Evolutionary conservation across 768 basidiomycete species (phyloP), one percentile per base, ranked within the genome.

Genomic region (Termitomyces eurrhizus): DNA sequence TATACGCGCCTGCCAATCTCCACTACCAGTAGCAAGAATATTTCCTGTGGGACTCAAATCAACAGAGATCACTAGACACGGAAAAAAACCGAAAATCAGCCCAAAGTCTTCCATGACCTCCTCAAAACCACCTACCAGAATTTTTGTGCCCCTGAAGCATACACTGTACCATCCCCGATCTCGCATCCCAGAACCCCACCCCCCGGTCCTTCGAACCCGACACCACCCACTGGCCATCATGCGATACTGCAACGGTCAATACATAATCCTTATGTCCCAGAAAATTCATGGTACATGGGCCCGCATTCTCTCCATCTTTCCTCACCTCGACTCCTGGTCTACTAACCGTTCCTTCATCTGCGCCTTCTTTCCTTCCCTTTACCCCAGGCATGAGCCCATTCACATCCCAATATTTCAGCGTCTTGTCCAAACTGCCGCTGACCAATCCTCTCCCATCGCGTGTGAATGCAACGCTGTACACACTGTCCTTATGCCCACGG

Each of bases 201-300:
- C 93, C 90, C 14, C 97, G 90, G 71, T 99, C 97, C 76, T 98
- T 98, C 4, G 82, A 83, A 1, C 97, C 96, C 12, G 93, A 95
- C 11, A 97, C 95, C 66, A 98, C 89, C 92, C 94, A 85, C 65
- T 92, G 86, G 4, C 92, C 93, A 73, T 98, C 95, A 64, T 93
- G 90, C 50, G 92, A 93, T 51, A 95, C 92, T 16, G 73, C 80
- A n/a, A 84, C 81, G n/a, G 77, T 78, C 50, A 84, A 68, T 42
- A 84, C 82, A 65, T 83, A 83, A 65, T 83, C 80, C 88, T 94
- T 95, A 74, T 96, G 95, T 12, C 95, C 95, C 58, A 83, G 86
- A 67, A 96, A 89, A 66, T 92, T 90, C 83, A 92, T 90, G 67
- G 85, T 86, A 70, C 90, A 93, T 59, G 75, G 73, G 49, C 77